These are phyloP conservation scores for Apophysomyces trapeziformis DNA, from an alignment of 371 early-diverging fungal species.

Conservation along the genomic window DNA sequence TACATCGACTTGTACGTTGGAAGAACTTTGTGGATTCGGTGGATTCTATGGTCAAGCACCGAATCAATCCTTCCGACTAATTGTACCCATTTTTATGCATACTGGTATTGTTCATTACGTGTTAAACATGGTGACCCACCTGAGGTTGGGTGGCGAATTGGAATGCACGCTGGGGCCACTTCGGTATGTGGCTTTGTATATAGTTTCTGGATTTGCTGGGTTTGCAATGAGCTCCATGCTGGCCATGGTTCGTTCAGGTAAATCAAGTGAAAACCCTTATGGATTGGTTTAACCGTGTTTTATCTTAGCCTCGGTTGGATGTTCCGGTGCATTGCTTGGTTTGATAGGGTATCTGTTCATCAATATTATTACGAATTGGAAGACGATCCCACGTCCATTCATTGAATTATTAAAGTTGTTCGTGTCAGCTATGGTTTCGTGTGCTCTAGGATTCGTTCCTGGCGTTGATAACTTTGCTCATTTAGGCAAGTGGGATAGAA, in stretches of 20 bases:
- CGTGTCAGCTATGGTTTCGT: conserved; percentile 65
- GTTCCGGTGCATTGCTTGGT: conserved; percentile 79
- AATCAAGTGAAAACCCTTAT: conserved; percentile 36
- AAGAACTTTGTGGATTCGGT: conserved; percentile 53
- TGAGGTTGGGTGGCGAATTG: conserved; percentile 63
- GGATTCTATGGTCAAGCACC: conserved; percentile 43
- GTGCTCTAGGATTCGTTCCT: conserved; percentile 76
- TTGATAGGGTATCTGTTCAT: conserved; percentile 72
- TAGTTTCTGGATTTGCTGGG: conserved; percentile 72
- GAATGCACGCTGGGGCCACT: conserved; percentile 74
- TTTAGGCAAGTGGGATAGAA: conserved; percentile 45
- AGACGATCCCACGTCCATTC: conserved; percentile 58
- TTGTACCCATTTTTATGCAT: conserved; percentile 79
- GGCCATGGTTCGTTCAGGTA: conserved; percentile 24
- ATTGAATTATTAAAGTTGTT: conserved; percentile 68
- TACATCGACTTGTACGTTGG: conserved; percentile 35
- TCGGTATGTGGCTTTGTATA: conserved; percentile 44
- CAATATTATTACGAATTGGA: conserved; percentile 77
- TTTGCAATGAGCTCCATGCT: conserved; percentile 76
- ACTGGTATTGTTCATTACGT: conserved; percentile 77
- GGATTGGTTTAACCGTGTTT: neutral
- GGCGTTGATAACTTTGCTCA: conserved; percentile 82
- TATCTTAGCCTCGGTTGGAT: conserved; percentile 66
- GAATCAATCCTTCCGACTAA: conserved; percentile 80
- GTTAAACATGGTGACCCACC: conserved; percentile 71